Evolutionary conservation across 352 stramenopile genomes (phyloP).

Genomic region (Phytophthora quininea): DNA sequence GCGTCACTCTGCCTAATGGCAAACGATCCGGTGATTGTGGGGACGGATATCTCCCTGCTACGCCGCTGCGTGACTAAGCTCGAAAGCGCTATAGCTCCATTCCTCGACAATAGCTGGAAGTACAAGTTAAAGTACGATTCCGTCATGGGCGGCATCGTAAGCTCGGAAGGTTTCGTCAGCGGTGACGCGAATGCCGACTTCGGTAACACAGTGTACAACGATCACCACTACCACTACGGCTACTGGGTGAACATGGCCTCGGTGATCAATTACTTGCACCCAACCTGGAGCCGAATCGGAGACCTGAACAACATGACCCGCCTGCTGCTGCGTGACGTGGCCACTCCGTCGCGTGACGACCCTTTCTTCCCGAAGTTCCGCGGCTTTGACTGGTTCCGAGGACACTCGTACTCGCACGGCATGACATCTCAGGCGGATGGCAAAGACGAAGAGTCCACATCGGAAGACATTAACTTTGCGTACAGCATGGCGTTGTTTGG

Average conservation of each 20-base stretch:
- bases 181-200: conserved; percentile 69
- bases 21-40: conserved; percentile 69
- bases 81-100: conserved; percentile 55
- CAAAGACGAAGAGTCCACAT: conserved; percentile 73
- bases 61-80: conserved; percentile 70
- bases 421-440: conserved; percentile 59
- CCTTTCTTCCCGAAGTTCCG: conserved; percentile 73
- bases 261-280: conserved; percentile 75
- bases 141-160: conserved; percentile 67
- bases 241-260: conserved; percentile 75
- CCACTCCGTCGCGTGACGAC: conserved; percentile 49
- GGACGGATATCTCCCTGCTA: conserved; percentile 57
- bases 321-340: conserved; percentile 61
- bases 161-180: conserved; percentile 58
- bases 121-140: conserved; percentile 71
- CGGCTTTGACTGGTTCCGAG: conserved; percentile 72
- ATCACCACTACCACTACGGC: conserved; percentile 81
- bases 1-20: conserved; percentile 77
- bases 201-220: conserved; percentile 79
- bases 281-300: conserved; percentile 53
- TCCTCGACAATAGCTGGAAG: conserved; percentile 67
- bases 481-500: conserved; percentile 65
- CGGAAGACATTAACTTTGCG: conserved; percentile 71
- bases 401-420: conserved; percentile 77
- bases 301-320: conserved; percentile 59